Evolutionary conservation across 1,139 yeast genomes (phyloP).

Genomic region (Pichiaceae sp.): DNA sequence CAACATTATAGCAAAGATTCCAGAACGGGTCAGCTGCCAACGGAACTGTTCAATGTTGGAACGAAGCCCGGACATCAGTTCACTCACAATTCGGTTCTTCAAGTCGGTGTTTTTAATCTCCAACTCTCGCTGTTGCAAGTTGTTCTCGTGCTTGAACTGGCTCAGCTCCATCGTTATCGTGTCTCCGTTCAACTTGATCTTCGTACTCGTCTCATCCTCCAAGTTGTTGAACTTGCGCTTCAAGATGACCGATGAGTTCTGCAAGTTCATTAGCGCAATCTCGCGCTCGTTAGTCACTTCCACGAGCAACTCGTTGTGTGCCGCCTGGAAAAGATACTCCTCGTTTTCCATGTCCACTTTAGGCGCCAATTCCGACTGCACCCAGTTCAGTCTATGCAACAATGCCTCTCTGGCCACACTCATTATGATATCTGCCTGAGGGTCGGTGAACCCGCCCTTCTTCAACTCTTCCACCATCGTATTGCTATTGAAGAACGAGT

Average conservation of each 20-base stretch:
- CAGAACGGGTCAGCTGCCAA: constrained; percentile 92
- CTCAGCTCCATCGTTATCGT: constrained; percentile 79
- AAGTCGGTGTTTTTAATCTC: constrained; percentile 74
- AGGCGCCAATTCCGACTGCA: constrained; percentile 55
- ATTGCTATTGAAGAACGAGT: constrained; percentile 41
- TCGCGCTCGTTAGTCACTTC: constrained; percentile 74
- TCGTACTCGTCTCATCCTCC: constrained; percentile 70
- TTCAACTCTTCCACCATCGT: constrained; percentile 33
- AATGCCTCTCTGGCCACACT: constrained; percentile 41
- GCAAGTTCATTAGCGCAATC: constrained; percentile 58
- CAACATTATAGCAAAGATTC: constrained; percentile 51
- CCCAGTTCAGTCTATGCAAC: constrained; percentile 45
- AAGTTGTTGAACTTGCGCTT: constrained; percentile 66
- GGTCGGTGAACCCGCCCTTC: constrained; percentile 40
- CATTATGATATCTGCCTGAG: constrained; percentile 48
- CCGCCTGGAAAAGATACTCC: constrained; percentile 82
- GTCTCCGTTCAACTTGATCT: constrained; percentile 56
- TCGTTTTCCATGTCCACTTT: constrained; percentile 75
- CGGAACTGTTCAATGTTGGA: constrained; percentile 82
- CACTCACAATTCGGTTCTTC: constrained; percentile 78
- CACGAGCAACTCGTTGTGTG: constrained; percentile 77
- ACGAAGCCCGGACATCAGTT: constrained; percentile 71
- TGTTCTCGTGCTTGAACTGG: constrained; percentile 81
- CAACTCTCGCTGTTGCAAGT: constrained; percentile 63
- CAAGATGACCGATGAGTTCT: constrained; percentile 57